Percentiles rank a stretch among this genome's conserved stretches.
Conservation (phyloP, 1,284 basidiomycete species). For the Malassezia nana region DNA sequence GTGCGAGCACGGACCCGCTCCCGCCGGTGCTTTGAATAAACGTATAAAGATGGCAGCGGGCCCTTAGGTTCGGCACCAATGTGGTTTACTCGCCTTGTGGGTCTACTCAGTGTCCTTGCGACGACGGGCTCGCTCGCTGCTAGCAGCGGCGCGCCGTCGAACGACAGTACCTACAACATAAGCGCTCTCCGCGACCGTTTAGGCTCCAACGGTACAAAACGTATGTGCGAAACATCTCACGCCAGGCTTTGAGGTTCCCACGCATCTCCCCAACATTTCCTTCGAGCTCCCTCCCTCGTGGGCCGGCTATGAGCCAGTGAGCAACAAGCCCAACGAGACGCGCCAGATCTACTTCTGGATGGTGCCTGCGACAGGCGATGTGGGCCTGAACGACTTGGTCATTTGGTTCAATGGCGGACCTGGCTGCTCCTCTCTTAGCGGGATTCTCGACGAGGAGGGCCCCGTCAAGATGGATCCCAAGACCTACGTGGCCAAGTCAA, state of each 20-base stretch:
- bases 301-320: conserved; percentile 33
- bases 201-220: background rate
- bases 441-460: conserved; percentile 70
- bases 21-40: background rate
- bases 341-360: conserved; percentile 72
- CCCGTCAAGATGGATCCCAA: conserved; percentile 61
- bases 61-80: background rate
- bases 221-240: background rate
- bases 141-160: background rate
- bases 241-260: conserved; percentile 7
- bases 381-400: conserved; percentile 63
- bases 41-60: too few species aligned
- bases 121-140: background rate
- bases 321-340: conserved; percentile 17
- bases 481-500: conserved; percentile 58
- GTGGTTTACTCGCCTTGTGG: background rate
- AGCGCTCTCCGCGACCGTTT: background rate
- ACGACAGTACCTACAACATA: background rate
- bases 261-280: conserved; percentile 24
- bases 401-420: conserved; percentile 56
- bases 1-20: too few species aligned
- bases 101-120: background rate
- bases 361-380: conserved; percentile 65
- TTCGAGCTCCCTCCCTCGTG: conserved; percentile 31
- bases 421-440: conserved; percentile 65